Base-by-base conservation (phyloP, 345 rosid genomes). In the Rhodamnia rubescens region DNA sequence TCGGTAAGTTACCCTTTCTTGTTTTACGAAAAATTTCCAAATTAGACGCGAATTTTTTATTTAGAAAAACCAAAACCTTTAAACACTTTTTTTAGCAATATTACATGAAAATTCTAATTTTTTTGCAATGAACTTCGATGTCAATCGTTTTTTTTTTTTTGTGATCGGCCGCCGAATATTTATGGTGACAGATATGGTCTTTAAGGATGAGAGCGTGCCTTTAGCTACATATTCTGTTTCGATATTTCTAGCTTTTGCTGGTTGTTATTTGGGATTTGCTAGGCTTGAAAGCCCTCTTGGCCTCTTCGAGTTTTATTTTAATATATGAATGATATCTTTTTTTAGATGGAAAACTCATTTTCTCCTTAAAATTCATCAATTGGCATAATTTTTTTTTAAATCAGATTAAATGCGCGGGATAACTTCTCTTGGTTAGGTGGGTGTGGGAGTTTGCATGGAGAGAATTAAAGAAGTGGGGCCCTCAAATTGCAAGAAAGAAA, bases 111-210 rank as follows among this genome's bases (percentile, higher is more conserved):
- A 56, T 4, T 24, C n/a, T 10, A 11, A 56, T n/a, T 6, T 59
- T 59, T 13, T 59, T 7, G 4, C 1, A 29, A 20, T 64, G 3
- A 64, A 29, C 29, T 4, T 29, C 5, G 0, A 29, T 64, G 75
- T 64, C 16, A 64, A 64, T 64, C 7, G 15, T 61, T 61, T 64
- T 61, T 47, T 47, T 61, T 61, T 64, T 61, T 47, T 47, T 36
- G 49, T 47, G 49, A 47, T 47, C 10, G 49, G 2, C 11, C 11
- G 11, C 11, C 50, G 0, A 9, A 9, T 49, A 9, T 49, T 49
- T 49, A 49, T 2, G 0, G 0, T 9, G 2, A 2, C 0, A 49
- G 3, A 49, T 49, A 8, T 49, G 11, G 11, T 49, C 50, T 10
- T 1, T 11, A 49, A 49, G 11, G 50, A 49, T 49, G 50, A 49